Percentiles rank a stretch among this genome's conserved stretches.
Conservation (phyloP, 2,329 filamentous ascomycete genomes). For the Pseudonectria foliicola region DNA sequence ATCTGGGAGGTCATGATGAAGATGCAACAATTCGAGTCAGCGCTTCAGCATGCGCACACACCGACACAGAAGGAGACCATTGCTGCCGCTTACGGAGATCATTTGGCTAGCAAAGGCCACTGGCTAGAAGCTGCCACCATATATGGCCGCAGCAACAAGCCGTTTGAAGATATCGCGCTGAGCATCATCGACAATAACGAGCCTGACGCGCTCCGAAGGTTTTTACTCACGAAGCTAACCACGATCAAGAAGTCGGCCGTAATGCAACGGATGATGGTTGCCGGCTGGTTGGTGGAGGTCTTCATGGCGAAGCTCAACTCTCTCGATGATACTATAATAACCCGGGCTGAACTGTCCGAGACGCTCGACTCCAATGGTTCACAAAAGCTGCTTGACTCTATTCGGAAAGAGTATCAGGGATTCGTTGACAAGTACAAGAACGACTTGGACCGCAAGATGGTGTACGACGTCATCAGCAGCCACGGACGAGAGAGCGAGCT, state of each 20-base stretch:
- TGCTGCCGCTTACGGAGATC: slow-evolving; percentile 85
- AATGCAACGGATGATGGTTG: slow-evolving; percentile 95
- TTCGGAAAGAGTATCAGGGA: slow-evolving; percentile 76
- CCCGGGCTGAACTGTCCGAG: slow-evolving; percentile 73
- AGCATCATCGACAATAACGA: slow-evolving; percentile 85
- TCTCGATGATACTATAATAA: slow-evolving; percentile 88
- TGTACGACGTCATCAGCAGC: slow-evolving; percentile 92
- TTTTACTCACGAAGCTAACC: slow-evolving; percentile 75
- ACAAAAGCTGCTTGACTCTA: slow-evolving; percentile 60
- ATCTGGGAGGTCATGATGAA: slow-evolving; percentile 92
- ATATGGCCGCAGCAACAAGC: slow-evolving; percentile 92
- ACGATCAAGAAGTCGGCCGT: slow-evolving; percentile 73
- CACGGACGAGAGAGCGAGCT: slow-evolving; percentile 92
- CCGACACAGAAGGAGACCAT: slow-evolving; percentile 81
- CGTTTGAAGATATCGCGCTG: slow-evolving; percentile 92
- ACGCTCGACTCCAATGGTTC: slow-evolving; percentile 64
- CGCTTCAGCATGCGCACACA: slow-evolving; percentile 76
- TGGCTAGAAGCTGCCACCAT: slow-evolving; percentile 81
- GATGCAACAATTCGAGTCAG: slow-evolving; percentile 79
- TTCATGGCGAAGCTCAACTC: slow-evolving; percentile 97
- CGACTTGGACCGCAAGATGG: slow-evolving; percentile 84
- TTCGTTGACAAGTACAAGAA: slow-evolving; percentile 80
- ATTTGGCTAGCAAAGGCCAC: slow-evolving; percentile 72
- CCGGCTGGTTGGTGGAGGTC: slow-evolving; percentile 89
- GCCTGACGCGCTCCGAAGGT: slow-evolving; percentile 83